Evolutionary conservation across 2,329 filamentous ascomycete genomes (phyloP), one percentile per base, ranked within the genome.

Genomic region (Incumbomyces delicatus): DNA sequence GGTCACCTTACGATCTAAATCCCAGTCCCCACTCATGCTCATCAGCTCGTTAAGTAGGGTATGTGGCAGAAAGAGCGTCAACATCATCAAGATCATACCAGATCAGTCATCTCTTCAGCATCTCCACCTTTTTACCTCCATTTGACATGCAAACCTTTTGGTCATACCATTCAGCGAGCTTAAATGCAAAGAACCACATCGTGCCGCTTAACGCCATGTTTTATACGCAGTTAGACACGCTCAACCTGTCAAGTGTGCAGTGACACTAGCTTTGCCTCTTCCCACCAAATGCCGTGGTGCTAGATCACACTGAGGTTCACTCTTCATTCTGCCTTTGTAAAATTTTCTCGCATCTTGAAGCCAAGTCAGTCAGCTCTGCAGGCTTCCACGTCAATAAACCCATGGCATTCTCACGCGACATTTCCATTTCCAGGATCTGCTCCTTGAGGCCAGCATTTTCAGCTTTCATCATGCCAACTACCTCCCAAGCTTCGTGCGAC

Each of bases 371-470:
- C 11, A 44, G 40, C 17, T 42, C 29, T 11, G 11, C 29, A 3
- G 40, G 40, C 27, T 14, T 32, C 40, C 41, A 44, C 3, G 16
- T 51, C 45, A 58, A 37, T 31, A 58, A 49, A 43, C 52, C 70
- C 52, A 81, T 66, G 41, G 73, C 76, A 35, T 75, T 71, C 46
- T 81, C 76, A 41, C 80, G 66, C 16, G 70, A 70, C 35, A 66
- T 62, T 56, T 80, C 75, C 31, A 81, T 62, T 43, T 74, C 69
- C 10, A 68, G 67, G 2, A 81, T 65, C 40, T 75, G 65, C 37
- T 66, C 62, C 55, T 75, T 74, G 40, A 81, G 59, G 6, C 65
- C 66, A 20, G 64, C 61, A 51, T 78, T 81, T 61, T 81, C 76
- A 41, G 74, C 64, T 50, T 75, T 63, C 61, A 78, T 60, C 54